Base-by-base conservation (phyloP, 2,329 filamentous ascomycete genomes). In the Emericellopsis atlantica region DNA sequence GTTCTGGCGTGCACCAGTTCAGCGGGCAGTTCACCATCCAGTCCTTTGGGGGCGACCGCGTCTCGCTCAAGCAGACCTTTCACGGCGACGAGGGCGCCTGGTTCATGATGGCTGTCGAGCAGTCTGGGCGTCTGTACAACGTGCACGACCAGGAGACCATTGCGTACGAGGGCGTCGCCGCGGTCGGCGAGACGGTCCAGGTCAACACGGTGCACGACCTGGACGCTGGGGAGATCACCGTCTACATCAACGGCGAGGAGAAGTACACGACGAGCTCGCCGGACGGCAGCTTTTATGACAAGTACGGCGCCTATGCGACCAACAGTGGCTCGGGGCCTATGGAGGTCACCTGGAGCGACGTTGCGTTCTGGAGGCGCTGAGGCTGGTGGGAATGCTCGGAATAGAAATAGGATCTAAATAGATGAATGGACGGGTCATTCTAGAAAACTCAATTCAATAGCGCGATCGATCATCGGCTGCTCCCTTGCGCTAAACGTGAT, bases 121-220 rank as follows among this genome's bases (percentile, higher is more conserved):
- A 41, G 12, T 42, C 40, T 34, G 49, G 48, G 3, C 31, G 42
- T 5, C 41, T 53, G 10, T 52, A 51, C 45, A 49, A 38, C 38
- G 49, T 49, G 21, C 44, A 50, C 43, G 50, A 44, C 29, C 49
- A 46, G 15, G 34, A 43, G 33, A 44, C 43, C n/a, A 40, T 51
- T 26, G 50, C 45, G n/a, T 32, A 41, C 1, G 33, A 8, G 33
- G 44, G 45, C 18, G 40, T 47, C 5, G 51, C 46, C 35, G 46
- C 36, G 15, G 44, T 51, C 4, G 48, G 49, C 16, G 11, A 37
- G 5, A 46, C 38, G 26, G 48, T 52, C 6, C 46, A 45, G 39
- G 48, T 53, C 43, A 50, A 53, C 41, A 52, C 48, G 5, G 50
- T 53, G 15, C 51, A 52, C 43, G 41, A 53, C 22, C 43, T 44